Evolutionary conservation across 768 basidiomycete genomes (phyloP).

Genomic region (Holtermannia corniformis): DNA sequence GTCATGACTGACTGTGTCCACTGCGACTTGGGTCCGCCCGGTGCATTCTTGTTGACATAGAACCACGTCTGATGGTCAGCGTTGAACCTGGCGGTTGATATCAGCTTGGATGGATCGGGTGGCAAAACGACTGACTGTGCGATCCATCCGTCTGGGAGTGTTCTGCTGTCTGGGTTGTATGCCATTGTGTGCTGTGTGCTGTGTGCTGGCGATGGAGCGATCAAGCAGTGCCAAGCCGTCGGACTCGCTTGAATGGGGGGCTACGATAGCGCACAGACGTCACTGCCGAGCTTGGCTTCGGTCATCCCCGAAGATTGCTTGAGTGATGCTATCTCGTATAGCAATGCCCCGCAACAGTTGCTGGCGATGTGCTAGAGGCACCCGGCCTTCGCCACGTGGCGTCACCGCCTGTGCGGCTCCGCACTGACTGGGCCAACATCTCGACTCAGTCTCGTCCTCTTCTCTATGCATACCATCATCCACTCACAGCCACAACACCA

Average conservation of each 20-base stretch:
- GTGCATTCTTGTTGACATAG: conserved; percentile 32
- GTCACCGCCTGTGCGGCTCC: no score
- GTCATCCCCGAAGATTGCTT: no score
- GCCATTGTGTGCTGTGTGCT: conserved; percentile 10
- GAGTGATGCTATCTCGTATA: no score
- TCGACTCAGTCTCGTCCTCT: no score
- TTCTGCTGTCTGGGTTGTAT: conserved; percentile 27
- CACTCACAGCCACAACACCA: no score
- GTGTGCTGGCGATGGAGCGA: not conserved
- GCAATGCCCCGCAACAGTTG: no score
- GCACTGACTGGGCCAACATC: no score
- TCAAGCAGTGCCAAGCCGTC: not conserved
- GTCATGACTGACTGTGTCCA: conserved; percentile 34
- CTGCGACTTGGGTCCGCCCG: conserved; percentile 25
- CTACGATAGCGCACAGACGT: not conserved
- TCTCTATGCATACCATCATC: no score
- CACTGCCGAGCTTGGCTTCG: no score
- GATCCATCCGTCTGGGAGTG: conserved; percentile 33
- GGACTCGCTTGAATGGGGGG: not conserved
- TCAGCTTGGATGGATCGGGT: not conserved
- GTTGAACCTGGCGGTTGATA: conserved; percentile 18
- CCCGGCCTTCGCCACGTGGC: no score
- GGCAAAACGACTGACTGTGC: conserved; percentile 20
- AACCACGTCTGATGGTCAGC: conserved; percentile 34
- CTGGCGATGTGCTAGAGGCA: no score